Evolutionary conservation across 1,139 yeast species (phyloP).

Genomic region (Schizosaccharomyces versatilis): DNA sequence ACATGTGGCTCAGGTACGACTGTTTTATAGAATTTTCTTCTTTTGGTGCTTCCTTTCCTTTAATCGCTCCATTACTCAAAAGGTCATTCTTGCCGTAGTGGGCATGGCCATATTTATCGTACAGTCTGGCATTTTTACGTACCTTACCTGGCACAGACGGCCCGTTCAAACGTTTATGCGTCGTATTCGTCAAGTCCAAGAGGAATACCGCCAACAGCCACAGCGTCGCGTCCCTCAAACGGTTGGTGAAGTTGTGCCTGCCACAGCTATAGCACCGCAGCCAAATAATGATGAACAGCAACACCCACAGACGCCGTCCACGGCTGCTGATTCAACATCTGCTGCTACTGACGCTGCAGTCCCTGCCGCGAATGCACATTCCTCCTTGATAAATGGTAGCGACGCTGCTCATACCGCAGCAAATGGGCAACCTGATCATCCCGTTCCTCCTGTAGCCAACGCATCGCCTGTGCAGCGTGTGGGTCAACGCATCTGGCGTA

Average conservation of each 20-base stretch:
- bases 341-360: background rate
- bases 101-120: background rate
- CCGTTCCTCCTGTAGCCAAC: no score
- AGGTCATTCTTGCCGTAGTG: background rate
- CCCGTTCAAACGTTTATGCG: background rate
- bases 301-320: background rate
- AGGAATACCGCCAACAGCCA: background rate
- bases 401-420: no score
- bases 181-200: background rate
- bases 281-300: background rate
- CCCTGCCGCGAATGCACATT: no score
- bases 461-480: background rate
- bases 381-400: no score
- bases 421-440: no score
- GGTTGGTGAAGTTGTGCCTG: background rate
- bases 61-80: background rate
- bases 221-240: background rate
- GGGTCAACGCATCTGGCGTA: background rate
- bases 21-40: background rate
- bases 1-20: background rate
- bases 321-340: background rate
- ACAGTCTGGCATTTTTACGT: background rate
- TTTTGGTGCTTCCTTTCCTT: background rate
- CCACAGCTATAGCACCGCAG: background rate
- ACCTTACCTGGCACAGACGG: background rate